These are phyloP conservation scores for Sesbania bispinosa DNA, from an alignment of 306 rosid species.

Conservation along the genomic window DNA sequence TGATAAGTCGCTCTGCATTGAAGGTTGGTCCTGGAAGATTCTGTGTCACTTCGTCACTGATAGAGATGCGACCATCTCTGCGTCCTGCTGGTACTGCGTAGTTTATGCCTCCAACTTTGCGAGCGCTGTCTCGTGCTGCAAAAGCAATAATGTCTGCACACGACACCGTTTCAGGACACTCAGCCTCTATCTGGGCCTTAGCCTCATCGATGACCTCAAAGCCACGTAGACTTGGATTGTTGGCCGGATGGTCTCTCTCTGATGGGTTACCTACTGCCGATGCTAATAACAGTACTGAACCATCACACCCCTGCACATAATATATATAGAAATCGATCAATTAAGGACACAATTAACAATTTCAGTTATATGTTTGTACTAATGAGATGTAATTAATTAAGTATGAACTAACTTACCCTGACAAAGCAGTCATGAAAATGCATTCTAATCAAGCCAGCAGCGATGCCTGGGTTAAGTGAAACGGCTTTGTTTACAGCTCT, in stretches of 20 bases:
- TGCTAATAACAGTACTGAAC: conserved; percentile 31
- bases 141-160: conserved; percentile 46
- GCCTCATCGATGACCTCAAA: conserved; percentile 45
- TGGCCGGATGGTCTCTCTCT: conserved; percentile 40
- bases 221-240: conserved; percentile 44
- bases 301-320: conserved; percentile 49
- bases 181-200: conserved; percentile 30
- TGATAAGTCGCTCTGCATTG: conserved; percentile 5
- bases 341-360: background rate
- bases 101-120: conserved; percentile 22
- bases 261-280: conserved; percentile 27
- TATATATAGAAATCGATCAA: background rate
- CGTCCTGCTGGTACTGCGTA: conserved; percentile 34
- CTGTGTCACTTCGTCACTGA: conserved; percentile 4
- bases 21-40: conserved; percentile 28
- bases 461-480: conserved; percentile 35
- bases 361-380: background rate
- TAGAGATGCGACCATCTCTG: conserved; percentile 35
- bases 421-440: conserved; percentile 50
- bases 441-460: conserved; percentile 45
- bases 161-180: conserved; percentile 33
- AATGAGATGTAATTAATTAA: background rate
- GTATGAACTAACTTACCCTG: conserved; percentile 11
- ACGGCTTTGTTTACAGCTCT: conserved; percentile 39
- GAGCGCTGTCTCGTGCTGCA: conserved; percentile 40